Evolutionary conservation across 257 asterid genomes (phyloP), one percentile per base, ranked within the genome.

Genomic region (Agastache rugosa): DNA sequence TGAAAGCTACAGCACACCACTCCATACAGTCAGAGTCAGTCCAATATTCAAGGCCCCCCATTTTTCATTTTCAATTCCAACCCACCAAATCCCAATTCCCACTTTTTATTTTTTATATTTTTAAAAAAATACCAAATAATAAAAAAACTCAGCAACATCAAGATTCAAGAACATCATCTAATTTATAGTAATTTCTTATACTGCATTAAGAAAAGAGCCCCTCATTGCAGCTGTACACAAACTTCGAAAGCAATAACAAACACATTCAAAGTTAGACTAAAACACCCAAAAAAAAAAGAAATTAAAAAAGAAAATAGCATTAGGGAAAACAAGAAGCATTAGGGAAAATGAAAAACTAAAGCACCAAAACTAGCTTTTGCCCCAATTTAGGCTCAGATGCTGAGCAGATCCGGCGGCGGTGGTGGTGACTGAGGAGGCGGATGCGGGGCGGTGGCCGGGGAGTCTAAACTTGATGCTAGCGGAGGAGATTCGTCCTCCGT

Each of bases 351-450:
- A 74, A 71, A 70, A 58, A 58, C 64, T 29, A 50, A 15, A 45
- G 55, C 60, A 47, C 72, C 77, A 72, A 77, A 51, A 51, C 82
- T 79, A 81, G 75, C 82, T 53, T n/a, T 77, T 53, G 2, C n/a
- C 73, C 79, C 60, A 53, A 53, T 51, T 19, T 3, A 53, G 63
- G 37, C 39, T 58, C 78, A 85, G 47, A 83, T 83, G 85, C 87
- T 86, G 70, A 84, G 88, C 50, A 86, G 91, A 75, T 86, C 91
- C 41, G 77, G 82, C 9, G 84, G 79, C 23, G 82, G 85, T 11
- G 82, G 85, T 11, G 82, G 84, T 3, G 91, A 76, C 25, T 81
- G 81, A 4, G 83, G 74, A 15, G 68, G 66, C 71, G 58, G 75
- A 27, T 19, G 66, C 4, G 64, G 7, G 6, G 66, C 69, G 1